Evolutionary conservation across 441 rosid genomes (phyloP).

Genomic region (Arabidopsis lyrata): DNA sequence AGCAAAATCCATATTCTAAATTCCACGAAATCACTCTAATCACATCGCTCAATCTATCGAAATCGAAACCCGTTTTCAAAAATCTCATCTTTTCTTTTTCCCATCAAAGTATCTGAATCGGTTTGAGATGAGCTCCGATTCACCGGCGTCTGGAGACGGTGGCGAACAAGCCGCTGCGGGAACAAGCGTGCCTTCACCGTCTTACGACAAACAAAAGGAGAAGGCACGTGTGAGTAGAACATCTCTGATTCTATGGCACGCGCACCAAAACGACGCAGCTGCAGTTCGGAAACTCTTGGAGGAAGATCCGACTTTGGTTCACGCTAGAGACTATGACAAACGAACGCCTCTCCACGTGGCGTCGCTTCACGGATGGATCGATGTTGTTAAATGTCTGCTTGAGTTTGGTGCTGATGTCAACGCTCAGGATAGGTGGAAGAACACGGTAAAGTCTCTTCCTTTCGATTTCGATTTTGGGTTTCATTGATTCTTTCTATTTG

Average conservation of each 20-base stretch:
- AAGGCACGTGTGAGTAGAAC: constrained; percentile 99
- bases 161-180: constrained; percentile 44
- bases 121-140: constrained; percentile 48
- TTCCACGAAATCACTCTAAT: not conserved
- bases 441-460: constrained; percentile 59
- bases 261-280: constrained; percentile 91
- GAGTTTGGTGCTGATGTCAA: constrained; percentile 96
- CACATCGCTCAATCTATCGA: not conserved
- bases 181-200: constrained; percentile 40
- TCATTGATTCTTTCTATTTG: not conserved
- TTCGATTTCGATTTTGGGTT: not conserved
- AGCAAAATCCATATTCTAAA: constrained; percentile 16
- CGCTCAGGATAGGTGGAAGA: constrained; percentile 99
- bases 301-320: constrained; percentile 86
- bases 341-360: constrained; percentile 98
- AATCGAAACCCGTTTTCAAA: constrained; percentile 6
- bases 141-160: constrained; percentile 52
- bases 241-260: constrained; percentile 94
- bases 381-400: constrained; percentile 81
- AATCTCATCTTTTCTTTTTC: not conserved
- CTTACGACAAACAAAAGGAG: constrained; percentile 81
- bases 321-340: constrained; percentile 90
- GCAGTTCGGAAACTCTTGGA: constrained; percentile 93
- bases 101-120: not conserved
- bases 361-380: constrained; percentile 95